phyloP scores from a whole-genome alignment of 306 rosid species.

The Prunus padus region DNA sequence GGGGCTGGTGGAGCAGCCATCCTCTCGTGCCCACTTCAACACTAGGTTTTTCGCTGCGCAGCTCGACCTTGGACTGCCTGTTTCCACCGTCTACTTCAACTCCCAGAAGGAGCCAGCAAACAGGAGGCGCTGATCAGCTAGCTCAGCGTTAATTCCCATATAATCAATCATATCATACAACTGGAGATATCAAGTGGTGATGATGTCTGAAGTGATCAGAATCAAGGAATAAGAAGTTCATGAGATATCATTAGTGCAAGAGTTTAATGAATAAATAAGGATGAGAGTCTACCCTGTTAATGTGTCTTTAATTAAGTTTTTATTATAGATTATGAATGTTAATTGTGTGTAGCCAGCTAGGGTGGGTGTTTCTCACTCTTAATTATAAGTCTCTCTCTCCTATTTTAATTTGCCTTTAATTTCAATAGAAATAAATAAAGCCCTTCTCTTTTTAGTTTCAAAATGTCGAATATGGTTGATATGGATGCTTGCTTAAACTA shows the following conservation, averaged over 20 bases:
- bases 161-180: too few relatives aligned
- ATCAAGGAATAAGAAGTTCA: neutral
- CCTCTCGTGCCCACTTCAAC: conserved; percentile 56
- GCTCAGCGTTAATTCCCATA: too few relatives aligned
- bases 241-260: neutral
- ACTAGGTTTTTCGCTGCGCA: conserved; percentile 67
- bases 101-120: conserved; percentile 74
- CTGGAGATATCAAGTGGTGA: neutral
- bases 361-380: neutral
- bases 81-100: conserved; percentile 83
- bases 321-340: neutral
- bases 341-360: neutral
- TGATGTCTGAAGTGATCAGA: neutral
- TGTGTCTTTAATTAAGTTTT: neutral
- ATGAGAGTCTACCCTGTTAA: neutral
- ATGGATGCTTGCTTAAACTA: too few relatives aligned
- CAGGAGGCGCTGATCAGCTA: conserved; percentile 43
- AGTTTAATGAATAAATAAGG: conserved; percentile 1
- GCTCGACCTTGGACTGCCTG: conserved; percentile 66
- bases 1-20: conserved; percentile 63
- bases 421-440: neutral
- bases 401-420: neutral
- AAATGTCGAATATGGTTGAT: too few relatives aligned
- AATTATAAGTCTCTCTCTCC: neutral
- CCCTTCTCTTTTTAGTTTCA: too few relatives aligned